Evolutionary conservation across 2,329 filamentous ascomycete genomes (phyloP).

Genomic region (Aspergillus ruber): DNA sequence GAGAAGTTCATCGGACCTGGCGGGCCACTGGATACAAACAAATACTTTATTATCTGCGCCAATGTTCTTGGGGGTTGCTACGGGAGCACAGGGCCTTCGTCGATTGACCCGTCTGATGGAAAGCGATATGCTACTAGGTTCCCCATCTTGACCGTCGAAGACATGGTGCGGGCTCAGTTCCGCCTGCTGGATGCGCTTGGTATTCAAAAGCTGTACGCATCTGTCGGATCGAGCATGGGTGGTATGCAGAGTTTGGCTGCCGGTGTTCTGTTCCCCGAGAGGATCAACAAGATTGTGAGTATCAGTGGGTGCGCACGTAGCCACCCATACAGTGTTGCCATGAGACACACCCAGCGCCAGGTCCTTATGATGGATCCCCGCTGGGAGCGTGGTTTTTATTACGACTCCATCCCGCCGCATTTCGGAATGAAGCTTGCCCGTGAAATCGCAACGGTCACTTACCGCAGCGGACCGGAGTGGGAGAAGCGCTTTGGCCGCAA

Average conservation of each 20-base stretch:
- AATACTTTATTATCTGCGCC: constrained; percentile 90
- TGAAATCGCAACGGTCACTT: constrained; percentile 96
- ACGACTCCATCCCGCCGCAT: constrained; percentile 79
- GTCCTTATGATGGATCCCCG: constrained; percentile 99
- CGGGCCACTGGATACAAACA: constrained; percentile 76
- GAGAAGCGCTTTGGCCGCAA: constrained; percentile 86
- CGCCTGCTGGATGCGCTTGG: constrained; percentile 72
- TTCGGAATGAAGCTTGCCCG: constrained; percentile 96
- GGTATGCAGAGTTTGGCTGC: constrained; percentile 95
- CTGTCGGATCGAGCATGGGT: constrained; percentile 94
- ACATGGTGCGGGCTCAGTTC: constrained; percentile 97
- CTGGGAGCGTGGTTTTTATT: constrained; percentile 94
- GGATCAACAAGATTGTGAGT: constrained; percentile 75
- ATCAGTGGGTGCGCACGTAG: constrained; percentile 91
- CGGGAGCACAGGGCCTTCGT: constrained; percentile 85
- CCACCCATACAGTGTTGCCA: constrained; percentile 96
- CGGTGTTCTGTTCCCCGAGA: constrained; percentile 72
- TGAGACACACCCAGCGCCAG: constrained; percentile 95
- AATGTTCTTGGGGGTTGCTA: constrained; percentile 96
- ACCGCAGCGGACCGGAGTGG: constrained; percentile 95
- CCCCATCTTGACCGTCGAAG: constrained; percentile 88
- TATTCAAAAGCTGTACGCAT: constrained; percentile 76
- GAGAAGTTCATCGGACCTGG: constrained; percentile 95
- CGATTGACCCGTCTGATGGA: constrained; percentile 80
- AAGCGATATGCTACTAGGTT: constrained; percentile 89